Evolutionary conservation across 2,329 filamentous ascomycete species (phyloP), one percentile per base, ranked within the genome.

Genomic region (Talaromyces atroroseus): DNA sequence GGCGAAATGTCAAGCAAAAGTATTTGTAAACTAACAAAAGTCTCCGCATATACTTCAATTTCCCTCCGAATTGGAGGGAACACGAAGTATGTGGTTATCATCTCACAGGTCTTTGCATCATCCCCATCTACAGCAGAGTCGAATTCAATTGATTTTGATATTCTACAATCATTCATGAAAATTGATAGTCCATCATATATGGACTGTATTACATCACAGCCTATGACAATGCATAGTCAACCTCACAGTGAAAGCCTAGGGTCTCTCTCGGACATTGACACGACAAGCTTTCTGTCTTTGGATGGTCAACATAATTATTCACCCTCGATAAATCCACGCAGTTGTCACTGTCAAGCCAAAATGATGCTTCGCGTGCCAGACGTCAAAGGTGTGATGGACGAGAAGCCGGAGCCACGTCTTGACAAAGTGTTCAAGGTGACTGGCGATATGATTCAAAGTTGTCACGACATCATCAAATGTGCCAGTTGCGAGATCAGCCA

Each of bases 361-460:
- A 16, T 26, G 26, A 59, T 59, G 58, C 40, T 44, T 18, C 50
- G 54, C 11, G 26, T 59, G 18, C 58, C 58, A 21, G 53, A 55
- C 6, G 21, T 59, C 10, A 54, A 59, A 51, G 20, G 46, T 26
- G 55, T 48, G 16, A 58, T 58, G 26, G 49, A 47, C 26, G 50
- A 57, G 36, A 50, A 20, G 5, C 40, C 40, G 8, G 40, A 44
- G 18, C 40, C 40, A 18, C 50, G 51, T 12, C 55, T 59, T 10
- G 58, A 59, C 51, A 51, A 47, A 16, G 57, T 59, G 29, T 59
- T 59, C 48, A 59, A 52, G 10, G 47, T 59, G 36, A 58, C 54
- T 2, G 54, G 54, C 7, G 58, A 59, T 16, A 51, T 59, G 6
- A 58, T 59, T 24, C 24, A 44, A 21, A 58, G 54, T 48, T 59